Percentiles rank a stretch among this genome's conserved stretches.
Conservation (phyloP, 306 rosid genomes). For the Fragaria iinumae region DNA sequence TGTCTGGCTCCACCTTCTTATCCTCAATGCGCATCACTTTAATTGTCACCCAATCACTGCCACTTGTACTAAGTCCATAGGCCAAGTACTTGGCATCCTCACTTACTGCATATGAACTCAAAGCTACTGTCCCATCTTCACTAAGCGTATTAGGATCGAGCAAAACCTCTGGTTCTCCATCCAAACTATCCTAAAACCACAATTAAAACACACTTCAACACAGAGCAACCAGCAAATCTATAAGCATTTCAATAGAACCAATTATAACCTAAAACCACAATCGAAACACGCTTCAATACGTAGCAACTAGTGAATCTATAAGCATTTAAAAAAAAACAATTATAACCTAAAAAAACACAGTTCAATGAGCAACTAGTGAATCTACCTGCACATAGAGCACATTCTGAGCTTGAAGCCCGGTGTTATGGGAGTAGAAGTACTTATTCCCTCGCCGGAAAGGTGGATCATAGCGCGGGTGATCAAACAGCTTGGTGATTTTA, state of each 20-base stretch:
- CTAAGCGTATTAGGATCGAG: slow-evolving; percentile 84
- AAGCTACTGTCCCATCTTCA: slow-evolving; percentile 74
- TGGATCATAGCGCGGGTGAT: slow-evolving; percentile 74
- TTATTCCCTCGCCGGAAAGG: slow-evolving; percentile 58
- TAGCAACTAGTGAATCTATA: not conserved
- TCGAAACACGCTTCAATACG: not conserved
- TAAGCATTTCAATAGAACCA: slow-evolving; percentile 2
- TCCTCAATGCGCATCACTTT: slow-evolving; percentile 62
- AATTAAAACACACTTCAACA: not conserved
- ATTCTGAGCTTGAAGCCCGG: slow-evolving; percentile 82
- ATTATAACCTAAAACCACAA: slow-evolving; percentile 12
- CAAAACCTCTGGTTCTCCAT: slow-evolving; percentile 61
- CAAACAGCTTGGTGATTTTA: slow-evolving; percentile 63
- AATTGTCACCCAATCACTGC: slow-evolving; percentile 88
- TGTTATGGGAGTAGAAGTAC: slow-evolving; percentile 78
- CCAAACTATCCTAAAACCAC: slow-evolving; percentile 54
- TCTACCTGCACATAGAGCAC: slow-evolving; percentile 79
- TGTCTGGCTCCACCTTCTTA: slow-evolving; percentile 46
- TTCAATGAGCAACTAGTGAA: not conserved
- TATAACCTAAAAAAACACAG: slow-evolving; percentile 3
- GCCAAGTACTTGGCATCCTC: slow-evolving; percentile 76
- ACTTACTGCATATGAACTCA: slow-evolving; percentile 49
- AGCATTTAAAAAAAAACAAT: not conserved
- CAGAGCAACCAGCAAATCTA: not conserved
- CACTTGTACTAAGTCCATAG: slow-evolving; percentile 82